phyloP scores from a whole-genome alignment of 2,329 filamentous ascomycete genomes.

The Cladophialophora yegresii region DNA sequence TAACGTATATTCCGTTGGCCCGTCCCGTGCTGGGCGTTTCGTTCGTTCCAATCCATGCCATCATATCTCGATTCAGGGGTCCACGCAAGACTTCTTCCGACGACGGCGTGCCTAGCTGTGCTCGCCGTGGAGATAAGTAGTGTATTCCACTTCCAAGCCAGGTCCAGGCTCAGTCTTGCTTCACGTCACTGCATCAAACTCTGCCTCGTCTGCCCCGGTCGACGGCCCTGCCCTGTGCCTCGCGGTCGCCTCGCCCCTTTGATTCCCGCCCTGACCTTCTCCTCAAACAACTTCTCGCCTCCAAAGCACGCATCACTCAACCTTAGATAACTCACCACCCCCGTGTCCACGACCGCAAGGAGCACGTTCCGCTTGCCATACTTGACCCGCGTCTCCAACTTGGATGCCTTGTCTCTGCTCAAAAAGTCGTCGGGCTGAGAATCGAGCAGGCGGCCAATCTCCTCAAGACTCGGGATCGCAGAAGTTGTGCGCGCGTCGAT shows the following conservation, averaged over 20 bases:
- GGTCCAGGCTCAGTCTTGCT: background rate
- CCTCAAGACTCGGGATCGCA: slow-evolving; percentile 68
- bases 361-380: slow-evolving; percentile 82
- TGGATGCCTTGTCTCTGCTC: slow-evolving; percentile 47
- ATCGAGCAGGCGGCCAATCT: slow-evolving; percentile 71
- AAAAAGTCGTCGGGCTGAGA: slow-evolving; percentile 71
- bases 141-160: background rate
- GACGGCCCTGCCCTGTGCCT: background rate
- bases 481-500: slow-evolving; percentile 70
- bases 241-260: slow-evolving; percentile 38
- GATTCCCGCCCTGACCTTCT: slow-evolving; percentile 37
- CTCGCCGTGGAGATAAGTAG: background rate
- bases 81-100: background rate
- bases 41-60: background rate
- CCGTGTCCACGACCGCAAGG: slow-evolving; percentile 84
- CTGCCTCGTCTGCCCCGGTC: background rate
- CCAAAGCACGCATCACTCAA: slow-evolving; percentile 79
- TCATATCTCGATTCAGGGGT: background rate
- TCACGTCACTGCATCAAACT: background rate
- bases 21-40: background rate
- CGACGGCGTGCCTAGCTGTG: background rate
- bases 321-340: slow-evolving; percentile 82
- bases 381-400: slow-evolving; percentile 74
- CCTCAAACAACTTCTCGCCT: slow-evolving; percentile 65
- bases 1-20: background rate